Conservation (phyloP, 768 basidiomycete species). For the Naganishia vaughanmartiniae region DNA sequence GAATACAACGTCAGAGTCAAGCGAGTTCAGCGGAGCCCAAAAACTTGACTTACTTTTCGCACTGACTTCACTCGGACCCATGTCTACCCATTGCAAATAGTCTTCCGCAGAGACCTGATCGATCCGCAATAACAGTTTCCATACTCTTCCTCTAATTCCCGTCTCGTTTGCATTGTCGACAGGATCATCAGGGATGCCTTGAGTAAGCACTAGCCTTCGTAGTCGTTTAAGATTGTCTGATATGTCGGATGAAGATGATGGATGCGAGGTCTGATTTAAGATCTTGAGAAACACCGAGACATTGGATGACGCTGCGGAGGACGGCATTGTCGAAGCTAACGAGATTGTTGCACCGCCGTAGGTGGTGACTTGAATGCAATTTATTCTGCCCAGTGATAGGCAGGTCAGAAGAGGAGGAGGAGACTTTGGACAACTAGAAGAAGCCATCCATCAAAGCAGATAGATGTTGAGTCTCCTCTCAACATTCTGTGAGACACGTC, state of each 20-base stretch:
- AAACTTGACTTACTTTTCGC: slow-evolving; percentile 53
- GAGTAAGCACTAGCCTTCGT: slow-evolving; percentile 72
- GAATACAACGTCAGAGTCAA: slow-evolving; percentile 57
- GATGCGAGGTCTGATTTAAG: not conserved
- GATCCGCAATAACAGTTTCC: slow-evolving; percentile 88
- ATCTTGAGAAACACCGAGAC: slow-evolving; percentile 12
- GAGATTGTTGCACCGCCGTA: not conserved
- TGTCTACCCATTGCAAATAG: slow-evolving; percentile 45
- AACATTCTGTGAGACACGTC: not conserved
- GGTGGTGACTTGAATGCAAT: not conserved
- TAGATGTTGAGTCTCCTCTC: too few relatives aligned
- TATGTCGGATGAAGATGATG: slow-evolving; percentile 28
- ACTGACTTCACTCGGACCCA: slow-evolving; percentile 48
- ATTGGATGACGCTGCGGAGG: not conserved
- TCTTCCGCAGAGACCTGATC: slow-evolving; percentile 71
- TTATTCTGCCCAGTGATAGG: too few relatives aligned
- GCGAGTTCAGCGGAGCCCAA: not conserved
- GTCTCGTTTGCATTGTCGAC: slow-evolving; percentile 28
- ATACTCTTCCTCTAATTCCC: slow-evolving; percentile 58
- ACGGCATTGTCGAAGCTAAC: not conserved
- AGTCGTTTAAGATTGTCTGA: slow-evolving; percentile 61
- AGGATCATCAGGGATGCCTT: slow-evolving; percentile 17
- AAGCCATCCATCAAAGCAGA: too few relatives aligned
- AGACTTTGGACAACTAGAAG: too few relatives aligned
- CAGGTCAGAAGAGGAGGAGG: too few relatives aligned